Conservation (phyloP, 495 filamentous ascomycete species). For the Tuber umbilicatum region DNA sequence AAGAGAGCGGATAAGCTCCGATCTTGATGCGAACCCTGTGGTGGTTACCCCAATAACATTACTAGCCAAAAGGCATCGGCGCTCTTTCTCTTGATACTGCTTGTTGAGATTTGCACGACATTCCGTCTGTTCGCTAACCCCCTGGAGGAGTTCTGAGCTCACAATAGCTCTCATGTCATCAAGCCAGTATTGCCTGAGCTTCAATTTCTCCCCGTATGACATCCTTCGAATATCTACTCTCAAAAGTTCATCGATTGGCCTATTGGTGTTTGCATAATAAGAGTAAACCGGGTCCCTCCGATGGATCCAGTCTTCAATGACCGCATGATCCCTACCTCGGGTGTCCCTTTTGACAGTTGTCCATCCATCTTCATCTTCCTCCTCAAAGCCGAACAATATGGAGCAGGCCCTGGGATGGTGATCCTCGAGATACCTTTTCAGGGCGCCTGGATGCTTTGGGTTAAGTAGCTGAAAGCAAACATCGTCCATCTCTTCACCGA, state of each 20-base stretch:
- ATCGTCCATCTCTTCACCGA: conserved; percentile 24
- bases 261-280: conserved; percentile 8
- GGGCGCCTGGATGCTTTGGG: conserved; percentile 1
- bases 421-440: conserved; percentile 23
- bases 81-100: conserved; percentile 48
- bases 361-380: conserved; percentile 19
- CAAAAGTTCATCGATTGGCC: conserved; percentile 14
- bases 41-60: conserved; percentile 73
- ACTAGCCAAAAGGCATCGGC: conserved; percentile 49
- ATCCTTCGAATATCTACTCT: conserved; percentile 8
- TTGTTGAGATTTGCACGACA: conserved; percentile 32
- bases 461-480: conserved; percentile 18
- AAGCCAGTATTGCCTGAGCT: conserved; percentile 20
- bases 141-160: conserved; percentile 24
- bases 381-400: conserved; percentile 13
- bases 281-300: not conserved
- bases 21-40: conserved; percentile 61
- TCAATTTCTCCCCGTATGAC: conserved; percentile 22
- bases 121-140: conserved; percentile 9
- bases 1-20: conserved; percentile 56
- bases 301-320: conserved; percentile 18
- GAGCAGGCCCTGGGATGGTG: conserved; percentile 1
- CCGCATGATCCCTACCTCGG: not conserved
- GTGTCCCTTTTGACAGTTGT: not conserved
- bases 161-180: conserved; percentile 23